These are phyloP conservation scores for Lepidium sativum DNA, from an alignment of 345 rosid species.

Conservation along the genomic window DNA sequence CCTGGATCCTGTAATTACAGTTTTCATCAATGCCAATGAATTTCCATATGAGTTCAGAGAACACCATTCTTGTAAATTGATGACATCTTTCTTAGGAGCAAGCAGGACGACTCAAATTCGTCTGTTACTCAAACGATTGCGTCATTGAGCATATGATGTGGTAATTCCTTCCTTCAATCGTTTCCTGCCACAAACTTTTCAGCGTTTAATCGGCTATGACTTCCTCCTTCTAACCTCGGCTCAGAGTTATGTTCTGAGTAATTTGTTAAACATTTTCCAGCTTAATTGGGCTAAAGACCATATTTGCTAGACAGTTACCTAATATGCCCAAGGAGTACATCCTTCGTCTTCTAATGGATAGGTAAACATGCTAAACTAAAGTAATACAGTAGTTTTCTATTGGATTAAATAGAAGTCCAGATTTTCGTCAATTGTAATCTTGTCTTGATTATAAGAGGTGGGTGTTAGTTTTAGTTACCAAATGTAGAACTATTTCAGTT, in stretches of 20 bases:
- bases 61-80: neutral
- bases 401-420: neutral
- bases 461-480: no score
- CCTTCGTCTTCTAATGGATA: conserved; percentile 98
- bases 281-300: conserved; percentile 95
- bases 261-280: conserved; percentile 30
- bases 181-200: neutral
- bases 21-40: neutral
- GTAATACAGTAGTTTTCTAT: neutral
- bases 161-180: conserved; percentile 38
- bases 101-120: conserved; percentile 84
- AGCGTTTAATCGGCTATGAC: neutral
- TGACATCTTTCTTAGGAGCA: conserved; percentile 50
- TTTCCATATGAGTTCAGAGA: neutral
- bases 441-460: neutral
- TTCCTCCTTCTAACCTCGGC: neutral
- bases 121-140: conserved; percentile 72
- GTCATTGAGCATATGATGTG: conserved; percentile 94
- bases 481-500: no score
- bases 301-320: conserved; percentile 94
- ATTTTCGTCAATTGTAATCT: neutral
- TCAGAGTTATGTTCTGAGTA: neutral
- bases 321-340: conserved; percentile 99
- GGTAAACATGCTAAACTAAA: conserved; percentile 34
- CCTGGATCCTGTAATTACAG: neutral